phyloP scores from a whole-genome alignment of 2,329 filamentous ascomycete genomes.

The Pyrenophora seminiperda region DNA sequence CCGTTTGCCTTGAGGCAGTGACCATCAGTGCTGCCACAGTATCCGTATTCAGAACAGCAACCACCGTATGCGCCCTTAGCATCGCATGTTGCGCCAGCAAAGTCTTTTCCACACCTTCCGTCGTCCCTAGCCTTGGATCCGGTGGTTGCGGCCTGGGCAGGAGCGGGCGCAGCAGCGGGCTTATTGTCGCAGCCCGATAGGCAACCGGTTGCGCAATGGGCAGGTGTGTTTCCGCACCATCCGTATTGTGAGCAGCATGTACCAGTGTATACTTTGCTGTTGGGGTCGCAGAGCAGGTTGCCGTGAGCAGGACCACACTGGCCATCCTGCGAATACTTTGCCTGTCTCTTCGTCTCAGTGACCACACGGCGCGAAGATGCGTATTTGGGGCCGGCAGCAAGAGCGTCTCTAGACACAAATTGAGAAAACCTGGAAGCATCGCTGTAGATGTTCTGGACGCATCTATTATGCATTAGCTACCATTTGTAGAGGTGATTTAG shows the following conservation, averaged over 20 bases:
- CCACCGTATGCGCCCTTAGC: constrained; percentile 47
- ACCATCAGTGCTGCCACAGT: constrained; percentile 46
- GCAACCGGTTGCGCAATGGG: constrained; percentile 48
- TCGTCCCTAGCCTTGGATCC: constrained; percentile 34
- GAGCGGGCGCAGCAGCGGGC: constrained; percentile 12
- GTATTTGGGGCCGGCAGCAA: background rate
- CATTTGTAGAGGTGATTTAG: too few relatives aligned
- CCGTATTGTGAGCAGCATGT: constrained; percentile 53
- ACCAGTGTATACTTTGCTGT: constrained; percentile 53
- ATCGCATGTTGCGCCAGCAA: constrained; percentile 49
- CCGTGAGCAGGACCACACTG: constrained; percentile 49
- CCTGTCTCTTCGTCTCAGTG: constrained; percentile 34
- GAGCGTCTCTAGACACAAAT: too few relatives aligned
- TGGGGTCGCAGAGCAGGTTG: constrained; percentile 51
- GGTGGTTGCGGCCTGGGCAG: constrained; percentile 1
- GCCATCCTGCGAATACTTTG: constrained; percentile 48
- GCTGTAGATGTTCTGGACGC: too few relatives aligned
- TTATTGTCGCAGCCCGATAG: constrained; percentile 47
- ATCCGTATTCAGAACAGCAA: constrained; percentile 47
- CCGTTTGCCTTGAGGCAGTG: constrained; percentile 47
- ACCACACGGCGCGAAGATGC: constrained; percentile 27
- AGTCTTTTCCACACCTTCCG: constrained; percentile 50
- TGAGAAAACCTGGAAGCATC: background rate
- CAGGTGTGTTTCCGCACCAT: constrained; percentile 53
- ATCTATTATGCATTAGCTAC: too few relatives aligned